phyloP scores from a whole-genome alignment of 345 rosid genomes.

The Pseudoturritis turrita region DNA sequence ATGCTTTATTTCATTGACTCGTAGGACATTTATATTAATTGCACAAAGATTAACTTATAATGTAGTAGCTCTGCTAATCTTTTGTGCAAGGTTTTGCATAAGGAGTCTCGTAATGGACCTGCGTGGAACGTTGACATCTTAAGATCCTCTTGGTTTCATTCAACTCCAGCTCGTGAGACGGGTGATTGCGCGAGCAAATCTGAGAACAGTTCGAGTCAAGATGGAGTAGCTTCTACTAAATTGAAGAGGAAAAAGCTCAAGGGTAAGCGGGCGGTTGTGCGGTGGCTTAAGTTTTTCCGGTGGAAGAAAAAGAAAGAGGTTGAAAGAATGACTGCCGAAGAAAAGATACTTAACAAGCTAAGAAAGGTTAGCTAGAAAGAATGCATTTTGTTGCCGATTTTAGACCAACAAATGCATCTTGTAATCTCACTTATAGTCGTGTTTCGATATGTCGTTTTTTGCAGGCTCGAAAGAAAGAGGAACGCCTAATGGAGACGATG shows the following conservation, averaged over 20 bases:
- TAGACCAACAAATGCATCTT: background rate
- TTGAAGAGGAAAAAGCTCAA: conserved; percentile 68
- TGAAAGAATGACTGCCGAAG: conserved; percentile 86
- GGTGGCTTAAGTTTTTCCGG: conserved; percentile 85
- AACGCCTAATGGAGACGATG: conserved; percentile 61
- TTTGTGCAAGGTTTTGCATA: conserved; percentile 58
- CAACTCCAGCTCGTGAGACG: conserved; percentile 25
- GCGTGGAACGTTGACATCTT: background rate
- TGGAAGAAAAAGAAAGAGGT: conserved; percentile 93
- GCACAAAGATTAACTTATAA: conserved; percentile 28
- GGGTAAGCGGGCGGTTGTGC: conserved; percentile 84
- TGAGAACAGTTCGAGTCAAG: conserved; percentile 20
- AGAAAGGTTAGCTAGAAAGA: conserved; percentile 41
- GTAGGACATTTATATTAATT: background rate
- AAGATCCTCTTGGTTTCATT: conserved; percentile 45
- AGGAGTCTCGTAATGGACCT: conserved; percentile 15
- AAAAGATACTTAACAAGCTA: conserved; percentile 71
- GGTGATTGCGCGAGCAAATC: conserved; percentile 19
- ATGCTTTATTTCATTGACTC: background rate
- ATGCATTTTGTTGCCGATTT: background rate
- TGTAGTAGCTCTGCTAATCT: conserved; percentile 53
- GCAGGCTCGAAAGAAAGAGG: conserved; percentile 84
- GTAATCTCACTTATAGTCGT: background rate
- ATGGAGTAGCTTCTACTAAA: conserved; percentile 35
- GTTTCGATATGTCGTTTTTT: background rate